Percentiles rank a stretch among this genome's conserved stretches.
These are phyloP conservation scores for Lipomyces japonicus DNA, from an alignment of 805 yeast genomes.

Conservation along the genomic window DNA sequence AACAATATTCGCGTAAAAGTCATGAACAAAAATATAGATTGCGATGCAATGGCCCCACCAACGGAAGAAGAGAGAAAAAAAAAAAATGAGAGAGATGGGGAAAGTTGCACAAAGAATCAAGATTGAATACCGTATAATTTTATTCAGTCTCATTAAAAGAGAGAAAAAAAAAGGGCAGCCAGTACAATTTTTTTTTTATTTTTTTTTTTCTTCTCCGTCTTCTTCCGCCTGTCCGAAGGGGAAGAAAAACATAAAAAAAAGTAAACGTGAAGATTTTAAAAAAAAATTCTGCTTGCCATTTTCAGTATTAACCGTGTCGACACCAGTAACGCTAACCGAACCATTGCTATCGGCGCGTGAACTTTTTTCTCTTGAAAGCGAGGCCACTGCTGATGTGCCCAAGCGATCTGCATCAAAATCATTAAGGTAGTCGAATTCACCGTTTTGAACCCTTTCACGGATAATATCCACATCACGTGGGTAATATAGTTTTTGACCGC, in stretches of 20 bases:
- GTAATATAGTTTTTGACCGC: conserved; percentile 48
- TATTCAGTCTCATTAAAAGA: not conserved
- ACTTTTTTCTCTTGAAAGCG: not conserved
- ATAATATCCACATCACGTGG: conserved; percentile 71
- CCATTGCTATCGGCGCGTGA: conserved; percentile 2
- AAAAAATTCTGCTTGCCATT: not conserved
- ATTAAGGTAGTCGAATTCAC: conserved; percentile 43
- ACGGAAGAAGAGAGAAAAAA: not conserved
- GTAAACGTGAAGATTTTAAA: not conserved
- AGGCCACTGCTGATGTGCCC: conserved; percentile 4
- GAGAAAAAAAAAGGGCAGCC: too few species aligned
- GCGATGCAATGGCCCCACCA: not conserved
- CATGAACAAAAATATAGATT: not conserved
- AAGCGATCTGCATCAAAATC: conserved; percentile 19
- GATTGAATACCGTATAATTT: not conserved
- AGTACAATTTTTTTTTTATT: too few species aligned
- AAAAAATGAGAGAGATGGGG: not conserved
- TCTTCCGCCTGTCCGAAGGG: too few species aligned
- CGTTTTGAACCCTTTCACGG: conserved; percentile 55
- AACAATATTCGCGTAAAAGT: not conserved
- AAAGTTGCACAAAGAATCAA: not conserved
- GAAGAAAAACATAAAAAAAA: not conserved
- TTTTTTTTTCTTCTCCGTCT: too few species aligned
- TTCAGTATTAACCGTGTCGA: not conserved
- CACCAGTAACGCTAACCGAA: conserved; percentile 4